A percentile compares a stretch with the other conserved stretches of the same genome.
Conservation (phyloP, 495 filamentous ascomycete species). For the Podospora comata region DNA sequence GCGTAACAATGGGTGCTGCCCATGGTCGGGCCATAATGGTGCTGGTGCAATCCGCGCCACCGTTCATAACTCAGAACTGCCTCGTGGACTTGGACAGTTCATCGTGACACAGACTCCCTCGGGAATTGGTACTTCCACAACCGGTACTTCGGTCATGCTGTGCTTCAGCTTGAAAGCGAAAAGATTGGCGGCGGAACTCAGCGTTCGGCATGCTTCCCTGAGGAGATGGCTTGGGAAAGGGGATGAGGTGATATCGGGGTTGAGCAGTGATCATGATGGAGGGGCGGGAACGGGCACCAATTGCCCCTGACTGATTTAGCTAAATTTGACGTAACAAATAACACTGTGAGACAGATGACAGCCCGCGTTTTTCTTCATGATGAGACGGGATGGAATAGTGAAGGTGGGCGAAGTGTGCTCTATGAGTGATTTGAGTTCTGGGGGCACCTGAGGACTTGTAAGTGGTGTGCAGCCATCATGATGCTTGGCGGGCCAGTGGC, state of each 20-base stretch:
- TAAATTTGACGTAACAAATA: slow-evolving; percentile 8
- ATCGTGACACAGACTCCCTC: background rate
- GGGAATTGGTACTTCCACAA: background rate
- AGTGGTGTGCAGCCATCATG: background rate
- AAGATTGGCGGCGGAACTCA: background rate
- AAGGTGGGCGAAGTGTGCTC: background rate
- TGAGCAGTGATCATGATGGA: background rate
- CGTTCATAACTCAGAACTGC: background rate
- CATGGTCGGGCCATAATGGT: background rate
- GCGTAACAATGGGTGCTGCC: background rate
- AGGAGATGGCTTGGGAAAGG: background rate
- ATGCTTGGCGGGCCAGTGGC: background rate
- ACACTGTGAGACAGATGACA: slow-evolving; percentile 1
- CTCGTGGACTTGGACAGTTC: background rate
- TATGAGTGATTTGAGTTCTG: background rate
- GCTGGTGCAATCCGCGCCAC: no score
- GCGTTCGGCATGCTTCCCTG: background rate
- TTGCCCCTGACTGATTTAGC: slow-evolving; percentile 7
- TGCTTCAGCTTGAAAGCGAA: background rate
- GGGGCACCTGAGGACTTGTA: background rate
- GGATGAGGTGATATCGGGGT: background rate
- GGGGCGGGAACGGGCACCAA: slow-evolving; percentile 1
- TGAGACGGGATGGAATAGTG: background rate
- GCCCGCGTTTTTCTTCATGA: background rate
- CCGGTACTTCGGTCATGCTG: background rate